Evolutionary conservation across 805 yeast species (phyloP), one percentile per base, ranked within the genome.

Genomic region (Ogataea wickerhamii): DNA sequence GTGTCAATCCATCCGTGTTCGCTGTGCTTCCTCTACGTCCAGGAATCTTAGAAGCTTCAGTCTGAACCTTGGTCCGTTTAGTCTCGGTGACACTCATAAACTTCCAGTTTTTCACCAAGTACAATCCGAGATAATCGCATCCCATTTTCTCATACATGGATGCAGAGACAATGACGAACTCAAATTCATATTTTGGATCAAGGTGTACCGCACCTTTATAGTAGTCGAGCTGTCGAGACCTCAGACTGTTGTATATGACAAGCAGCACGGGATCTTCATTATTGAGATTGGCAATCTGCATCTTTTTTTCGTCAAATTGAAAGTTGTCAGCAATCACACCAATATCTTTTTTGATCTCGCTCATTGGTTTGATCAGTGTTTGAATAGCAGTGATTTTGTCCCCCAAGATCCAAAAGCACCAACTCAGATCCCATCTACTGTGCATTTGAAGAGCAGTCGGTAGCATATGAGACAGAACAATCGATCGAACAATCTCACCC

Each of bases 101-200:
- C 21, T 63, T 63, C 96, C 96, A 89, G 43, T 74, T 76, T 33
- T 67, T 68, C 2, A 82, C 66, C 32, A 88, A 57, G 36, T 77
- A 71, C 18, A 85, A 54, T 0, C 88, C 79, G 28, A 91, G 58
- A 43, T 79, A 75, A 51, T 89, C 95, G 62, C 98, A 89, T 0
- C 98, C 98, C 96, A 89, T 87, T 40, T 94, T 68, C 12, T 77
- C 70, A 52, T 87, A 85, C 44, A 87, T 81, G 25, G 72, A 65
- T 6, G 84, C 71, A 6, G 81, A 82, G 45, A 79, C 75, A 10
- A 75, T 52, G 12, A 88, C 71, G 51, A 82, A 80, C 4, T 70
- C 66, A 39, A 74, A 76, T 51, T 91, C 97, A 28, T 60, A 61
- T 3, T 44, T 41, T 1, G 68, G 63, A 20, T 61, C 61, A 7